Base-by-base conservation (phyloP, 139 green algal species). In the Chlamydomonas sp. region DNA sequence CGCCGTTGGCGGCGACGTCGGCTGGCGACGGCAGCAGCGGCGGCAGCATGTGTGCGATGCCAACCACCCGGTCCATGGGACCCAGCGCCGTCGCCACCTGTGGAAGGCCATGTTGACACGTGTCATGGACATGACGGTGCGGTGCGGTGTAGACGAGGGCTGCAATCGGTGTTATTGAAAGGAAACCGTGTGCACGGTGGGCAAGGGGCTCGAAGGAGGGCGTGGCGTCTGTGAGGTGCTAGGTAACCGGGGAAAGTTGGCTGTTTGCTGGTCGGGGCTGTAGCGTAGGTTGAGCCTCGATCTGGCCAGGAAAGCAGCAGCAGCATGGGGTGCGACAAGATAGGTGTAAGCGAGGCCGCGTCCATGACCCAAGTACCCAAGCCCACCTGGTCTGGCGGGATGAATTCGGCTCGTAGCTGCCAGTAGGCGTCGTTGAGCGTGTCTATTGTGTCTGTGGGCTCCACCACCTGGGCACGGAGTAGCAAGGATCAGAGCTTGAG, bases 391-490 rank as follows among this genome's bases (percentile, higher is more conserved):
- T 97, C 95, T 60, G 94, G 88, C 58, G 95, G 95, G 10, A 98
- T 88, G 71, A 94, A 93, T 89, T 97, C 94, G 10, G 90, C 94
- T 0, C 96, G 87, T 61, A 97, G 80, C 20, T 86, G 92, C 96
- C 95, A 98, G 94, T 98, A 98, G 77, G 83, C 73, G 64, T 97
- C 96, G 84, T 97, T 96, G 83, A 98, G 92, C 49, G 31, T 69
- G 31, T 90, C 92, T 1, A 98, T 90, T 9, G 84, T 83, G 49
- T 97, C 93, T 9, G 73, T 72, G 4, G 77, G 60, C 3, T 92
- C 77, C 71, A 95, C 91, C 0, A 97, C 85, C 93, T 96, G 88
- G 18, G 57, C n/a, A 49, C 2, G 63, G 61, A 59, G 77, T 57
- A 80, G 2, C 58, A 17, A 31, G 61, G 14, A 3, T 4, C 10